Evolutionary conservation across 257 asterid species (phyloP).

Genomic region (Solanum paucissectum): DNA sequence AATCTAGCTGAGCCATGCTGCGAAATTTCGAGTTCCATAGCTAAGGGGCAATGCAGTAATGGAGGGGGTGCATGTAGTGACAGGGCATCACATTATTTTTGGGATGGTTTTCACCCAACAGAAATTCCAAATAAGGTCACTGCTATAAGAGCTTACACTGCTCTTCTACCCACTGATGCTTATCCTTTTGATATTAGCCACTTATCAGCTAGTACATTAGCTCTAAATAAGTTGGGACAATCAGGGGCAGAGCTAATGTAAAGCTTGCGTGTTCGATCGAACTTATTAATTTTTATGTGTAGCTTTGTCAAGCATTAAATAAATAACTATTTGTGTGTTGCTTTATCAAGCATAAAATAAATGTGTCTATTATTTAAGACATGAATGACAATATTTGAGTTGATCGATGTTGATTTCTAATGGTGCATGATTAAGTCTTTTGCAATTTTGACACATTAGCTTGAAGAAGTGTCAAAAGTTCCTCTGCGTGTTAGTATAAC

Average conservation of each 20-base stretch:
- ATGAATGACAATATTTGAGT: background rate
- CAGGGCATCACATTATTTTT: conserved; percentile 13
- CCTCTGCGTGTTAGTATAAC: background rate
- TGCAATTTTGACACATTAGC: background rate
- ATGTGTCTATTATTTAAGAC: background rate
- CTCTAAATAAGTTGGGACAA: background rate
- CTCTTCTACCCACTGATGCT: conserved; percentile 11
- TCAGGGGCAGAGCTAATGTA: background rate
- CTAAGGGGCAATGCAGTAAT: conserved; percentile 15
- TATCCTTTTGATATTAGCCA: conserved; percentile 24
- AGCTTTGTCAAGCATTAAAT: background rate
- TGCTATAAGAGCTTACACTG: conserved; percentile 15
- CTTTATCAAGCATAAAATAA: background rate
- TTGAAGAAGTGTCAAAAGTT: background rate
- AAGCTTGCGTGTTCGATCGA: background rate
- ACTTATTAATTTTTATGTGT: background rate
- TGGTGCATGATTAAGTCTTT: background rate
- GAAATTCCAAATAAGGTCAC: background rate
- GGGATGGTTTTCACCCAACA: conserved; percentile 29
- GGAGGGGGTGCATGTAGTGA: conserved; percentile 18
- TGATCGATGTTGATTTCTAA: background rate
- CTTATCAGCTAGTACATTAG: conserved; percentile 3
- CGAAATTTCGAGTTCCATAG: background rate
- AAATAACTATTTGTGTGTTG: background rate
- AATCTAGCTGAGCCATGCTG: conserved; percentile 20